Evolutionary conservation across 148 eudicot genomes (phyloP).

Genomic region (Fagopyrum esculentum): DNA sequence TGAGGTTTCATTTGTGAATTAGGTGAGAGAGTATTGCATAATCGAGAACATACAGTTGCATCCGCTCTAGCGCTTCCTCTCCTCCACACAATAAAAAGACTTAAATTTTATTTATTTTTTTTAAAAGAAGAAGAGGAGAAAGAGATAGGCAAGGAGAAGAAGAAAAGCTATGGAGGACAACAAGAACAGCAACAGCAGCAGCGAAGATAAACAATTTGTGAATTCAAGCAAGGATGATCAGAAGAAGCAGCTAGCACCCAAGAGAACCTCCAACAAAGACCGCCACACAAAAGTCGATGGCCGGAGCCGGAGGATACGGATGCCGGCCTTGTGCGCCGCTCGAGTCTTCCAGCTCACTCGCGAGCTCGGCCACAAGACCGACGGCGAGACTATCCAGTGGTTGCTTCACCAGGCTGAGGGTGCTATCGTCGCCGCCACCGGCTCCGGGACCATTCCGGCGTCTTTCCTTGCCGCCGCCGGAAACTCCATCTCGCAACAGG

Average conservation of each 20-base stretch:
- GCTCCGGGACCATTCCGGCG: conserved; percentile 12
- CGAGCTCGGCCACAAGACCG: conserved; percentile 7
- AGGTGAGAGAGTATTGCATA: neutral
- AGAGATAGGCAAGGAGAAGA: neutral
- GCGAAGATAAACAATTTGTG: neutral
- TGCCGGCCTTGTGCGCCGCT: conserved; percentile 4
- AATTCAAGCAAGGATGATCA: neutral
- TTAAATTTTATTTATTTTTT: neutral
- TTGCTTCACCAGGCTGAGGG: conserved; percentile 3
- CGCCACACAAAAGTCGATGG: conserved; percentile 4
- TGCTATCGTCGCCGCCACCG: neutral
- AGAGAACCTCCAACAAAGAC: conserved; percentile 5
- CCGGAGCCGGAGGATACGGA: conserved; percentile 8
- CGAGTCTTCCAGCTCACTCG: conserved; percentile 8
- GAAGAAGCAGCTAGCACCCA: conserved; percentile 1
- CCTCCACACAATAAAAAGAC: neutral
- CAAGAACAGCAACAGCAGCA: conserved; percentile 4
- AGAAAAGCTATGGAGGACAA: neutral
- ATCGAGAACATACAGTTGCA: neutral
- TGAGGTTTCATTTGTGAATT: neutral
- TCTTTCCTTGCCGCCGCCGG: conserved; percentile 43
- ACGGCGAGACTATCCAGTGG: conserved; percentile 9
- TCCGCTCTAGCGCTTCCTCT: neutral
- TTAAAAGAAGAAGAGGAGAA: neutral
- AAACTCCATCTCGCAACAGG: conserved; percentile 27